Evolutionary conservation across 2,329 filamentous ascomycete genomes (phyloP), one percentile per base, ranked within the genome.

Genomic region (Claviceps quebecensis): DNA sequence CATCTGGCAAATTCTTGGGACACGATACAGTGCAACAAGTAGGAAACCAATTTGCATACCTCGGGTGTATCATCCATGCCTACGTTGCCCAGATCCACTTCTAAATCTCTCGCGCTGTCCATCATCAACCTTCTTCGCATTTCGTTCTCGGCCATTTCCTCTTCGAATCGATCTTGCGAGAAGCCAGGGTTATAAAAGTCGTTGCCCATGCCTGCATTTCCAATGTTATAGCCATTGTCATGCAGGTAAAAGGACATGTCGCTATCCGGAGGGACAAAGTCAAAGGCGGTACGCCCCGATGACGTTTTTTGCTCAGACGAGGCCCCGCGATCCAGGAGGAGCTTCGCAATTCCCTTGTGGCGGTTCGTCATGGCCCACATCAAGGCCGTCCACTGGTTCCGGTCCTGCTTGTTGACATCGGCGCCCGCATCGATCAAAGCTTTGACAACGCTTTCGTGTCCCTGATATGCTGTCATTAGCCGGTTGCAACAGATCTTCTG

Each of bases 341-440:
- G 75, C 68, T 97, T 97, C 38, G 91, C 90, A 58, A 98, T 98
- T 47, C 83, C 83, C 69, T 97, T 97, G 69, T 98, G 93, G 52
- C 90, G 76, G 67, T 98, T 98, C 52, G 93, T 98, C 87, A 97
- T 97, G 48, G 93, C 91, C 93, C 93, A 98, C 90, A 98, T 98
- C 55, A 98, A 75, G 14, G 93, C 87, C 61, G 87, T 97, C 93
- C 93, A 98, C 63, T 94, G 85, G 64, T 97, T 97, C 56, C 84
- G 86, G 65, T 98, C 93, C 67, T 97, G 91, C 60, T 84, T 84
- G 69, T 98, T 89, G 49, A 97, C 89, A 60, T 88, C 80, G 40
- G 85, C 91, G 23, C 91, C 90, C 9, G 88, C 87, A 53, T 88
- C 80, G 49, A 98, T 80, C 49, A 98, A 77, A 39, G 84, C 81